Conservation (phyloP, 2,329 filamentous ascomycete genomes). For the Lachnellula occidentalis region DNA sequence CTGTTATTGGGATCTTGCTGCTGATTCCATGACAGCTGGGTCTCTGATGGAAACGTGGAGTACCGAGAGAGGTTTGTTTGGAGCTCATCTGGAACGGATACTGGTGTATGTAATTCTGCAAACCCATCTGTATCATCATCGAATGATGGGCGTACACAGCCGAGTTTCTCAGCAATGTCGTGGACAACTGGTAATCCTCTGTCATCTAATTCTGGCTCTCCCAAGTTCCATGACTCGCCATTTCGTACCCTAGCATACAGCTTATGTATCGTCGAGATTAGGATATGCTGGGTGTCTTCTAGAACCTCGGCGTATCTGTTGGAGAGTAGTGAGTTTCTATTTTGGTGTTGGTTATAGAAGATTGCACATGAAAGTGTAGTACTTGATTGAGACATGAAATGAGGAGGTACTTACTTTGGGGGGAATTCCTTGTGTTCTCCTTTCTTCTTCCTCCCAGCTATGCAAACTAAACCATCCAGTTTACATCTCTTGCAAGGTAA, state of each 20-base stretch:
- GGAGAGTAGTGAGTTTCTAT: background rate
- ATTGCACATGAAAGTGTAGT: background rate
- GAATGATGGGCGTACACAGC: background rate
- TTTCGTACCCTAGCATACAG: background rate
- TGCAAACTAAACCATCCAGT: constrained; percentile 57
- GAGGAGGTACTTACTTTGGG: background rate
- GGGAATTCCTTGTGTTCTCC: constrained; percentile 38
- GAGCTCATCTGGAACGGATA: background rate
- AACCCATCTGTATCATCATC: background rate
- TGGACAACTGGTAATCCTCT: background rate
- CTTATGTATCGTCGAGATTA: background rate
- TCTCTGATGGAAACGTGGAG: too few species aligned
- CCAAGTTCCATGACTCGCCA: background rate
- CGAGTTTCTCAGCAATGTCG: background rate
- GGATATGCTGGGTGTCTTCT: background rate
- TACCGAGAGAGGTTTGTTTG: too few species aligned
- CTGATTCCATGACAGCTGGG: too few species aligned
- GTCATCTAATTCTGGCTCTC: background rate
- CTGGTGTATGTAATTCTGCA: background rate
- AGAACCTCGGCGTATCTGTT: background rate
- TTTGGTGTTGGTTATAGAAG: background rate
- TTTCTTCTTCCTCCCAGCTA: constrained; percentile 56
- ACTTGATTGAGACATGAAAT: background rate
- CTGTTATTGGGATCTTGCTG: too few species aligned
- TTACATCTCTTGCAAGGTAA: constrained; percentile 61